phyloP scores from a whole-genome alignment of 2,329 filamentous ascomycete species.

The Colletotrichum tabaci region DNA sequence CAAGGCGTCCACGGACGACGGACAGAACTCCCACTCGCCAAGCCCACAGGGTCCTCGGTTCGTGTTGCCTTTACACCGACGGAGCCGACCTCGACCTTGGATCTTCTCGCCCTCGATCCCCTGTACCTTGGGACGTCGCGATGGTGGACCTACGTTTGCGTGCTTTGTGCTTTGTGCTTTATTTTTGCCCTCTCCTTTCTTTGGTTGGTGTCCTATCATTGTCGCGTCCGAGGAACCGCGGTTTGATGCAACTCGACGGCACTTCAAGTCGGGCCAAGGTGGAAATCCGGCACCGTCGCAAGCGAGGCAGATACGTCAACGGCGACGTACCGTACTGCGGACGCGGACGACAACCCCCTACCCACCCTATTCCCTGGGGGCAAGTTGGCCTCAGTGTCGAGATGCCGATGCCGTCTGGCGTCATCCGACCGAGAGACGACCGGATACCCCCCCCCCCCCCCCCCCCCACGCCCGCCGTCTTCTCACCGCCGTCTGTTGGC shows the following conservation, averaged over 20 bases:
- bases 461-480: slow-evolving; percentile 30
- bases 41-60: slow-evolving; percentile 32
- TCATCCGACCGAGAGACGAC: not conserved
- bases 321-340: too few relatives aligned
- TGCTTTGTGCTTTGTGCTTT: slow-evolving; percentile 14
- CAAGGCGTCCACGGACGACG: slow-evolving; percentile 1
- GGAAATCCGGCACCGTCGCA: slow-evolving; percentile 20
- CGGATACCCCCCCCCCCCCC: not conserved
- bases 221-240: slow-evolving; percentile 1
- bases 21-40: not conserved
- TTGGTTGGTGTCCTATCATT: not conserved
- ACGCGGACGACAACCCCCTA: not conserved
- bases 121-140: not conserved
- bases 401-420: not conserved
- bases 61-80: slow-evolving; percentile 27
- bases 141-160: slow-evolving; percentile 14
- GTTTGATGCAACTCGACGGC: not conserved
- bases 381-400: not conserved
- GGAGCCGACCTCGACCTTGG: not conserved
- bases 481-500: slow-evolving; percentile 2
- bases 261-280: slow-evolving; percentile 7
- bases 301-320: not conserved
- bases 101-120: not conserved
- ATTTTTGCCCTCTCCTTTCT: not conserved
- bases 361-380: not conserved